phyloP scores from a whole-genome alignment of 768 basidiomycete species.

The Naganishia antarctica region DNA sequence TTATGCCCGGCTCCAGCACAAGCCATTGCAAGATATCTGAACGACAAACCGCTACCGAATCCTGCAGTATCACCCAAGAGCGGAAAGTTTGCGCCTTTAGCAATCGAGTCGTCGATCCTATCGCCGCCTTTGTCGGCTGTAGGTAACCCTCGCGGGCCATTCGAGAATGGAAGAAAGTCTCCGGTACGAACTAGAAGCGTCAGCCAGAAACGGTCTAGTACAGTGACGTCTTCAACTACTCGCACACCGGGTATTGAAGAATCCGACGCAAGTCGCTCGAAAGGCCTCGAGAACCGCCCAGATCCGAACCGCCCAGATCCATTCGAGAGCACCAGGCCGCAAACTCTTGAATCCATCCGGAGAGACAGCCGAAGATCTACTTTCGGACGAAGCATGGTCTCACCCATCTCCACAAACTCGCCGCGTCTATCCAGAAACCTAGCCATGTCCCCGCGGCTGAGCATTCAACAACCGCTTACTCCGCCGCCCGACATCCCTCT shows the following conservation, averaged over 20 bases:
- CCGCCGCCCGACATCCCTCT: conserved; percentile 16
- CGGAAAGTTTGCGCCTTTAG: neutral
- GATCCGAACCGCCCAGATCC: no score
- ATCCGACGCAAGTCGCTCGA: no score
- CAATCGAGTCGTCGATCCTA: neutral
- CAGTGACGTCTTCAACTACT: no score
- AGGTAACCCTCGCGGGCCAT: neutral
- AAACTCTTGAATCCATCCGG: neutral
- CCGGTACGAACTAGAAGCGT: no score
- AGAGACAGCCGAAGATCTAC: neutral
- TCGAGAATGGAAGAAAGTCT: neutral
- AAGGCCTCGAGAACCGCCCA: no score
- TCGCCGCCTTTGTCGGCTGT: conserved; percentile 15
- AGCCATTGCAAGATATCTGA: neutral
- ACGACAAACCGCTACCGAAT: neutral
- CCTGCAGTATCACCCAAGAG: neutral
- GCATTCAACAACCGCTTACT: conserved; percentile 1
- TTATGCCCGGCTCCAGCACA: neutral
- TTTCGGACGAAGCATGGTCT: neutral
- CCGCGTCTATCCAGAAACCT: conserved; percentile 1
- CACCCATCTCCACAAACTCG: conserved; percentile 1
- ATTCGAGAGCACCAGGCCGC: no score
- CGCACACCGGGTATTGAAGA: no score
- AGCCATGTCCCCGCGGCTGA: neutral
- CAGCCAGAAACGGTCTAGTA: no score